Conservation (phyloP, 108 stramenopile genomes). For the Skeletonema tropicum region DNA sequence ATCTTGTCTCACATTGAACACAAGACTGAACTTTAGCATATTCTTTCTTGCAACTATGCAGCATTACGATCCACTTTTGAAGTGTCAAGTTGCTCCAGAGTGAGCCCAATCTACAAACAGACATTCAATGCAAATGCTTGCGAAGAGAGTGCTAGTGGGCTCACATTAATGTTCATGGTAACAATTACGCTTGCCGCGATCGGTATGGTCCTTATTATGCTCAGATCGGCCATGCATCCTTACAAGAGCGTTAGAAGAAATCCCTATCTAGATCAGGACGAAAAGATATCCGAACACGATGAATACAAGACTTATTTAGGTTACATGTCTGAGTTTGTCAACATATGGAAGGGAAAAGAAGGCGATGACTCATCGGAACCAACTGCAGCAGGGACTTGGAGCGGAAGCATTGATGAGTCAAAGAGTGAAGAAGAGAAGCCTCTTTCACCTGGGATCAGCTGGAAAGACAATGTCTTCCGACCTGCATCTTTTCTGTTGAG, state of each 20-base stretch:
- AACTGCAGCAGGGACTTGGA: slow-evolving; percentile 4
- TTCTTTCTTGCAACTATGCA: background rate
- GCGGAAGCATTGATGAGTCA: background rate
- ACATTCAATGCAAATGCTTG: slow-evolving; percentile 29
- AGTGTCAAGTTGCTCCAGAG: slow-evolving; percentile 20
- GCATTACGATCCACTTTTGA: slow-evolving; percentile 40
- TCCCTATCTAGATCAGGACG: background rate
- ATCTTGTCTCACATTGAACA: background rate
- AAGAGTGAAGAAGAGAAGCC: background rate
- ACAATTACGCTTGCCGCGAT: slow-evolving; percentile 6
- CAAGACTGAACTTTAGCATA: background rate
- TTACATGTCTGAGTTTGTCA: slow-evolving; percentile 37
- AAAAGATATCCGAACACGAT: slow-evolving; percentile 37
- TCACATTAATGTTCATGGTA: slow-evolving; percentile 20
- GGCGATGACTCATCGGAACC: slow-evolving; percentile 12
- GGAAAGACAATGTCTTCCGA: background rate
- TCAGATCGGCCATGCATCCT: slow-evolving; percentile 33
- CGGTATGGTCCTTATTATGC: slow-evolving; percentile 32
- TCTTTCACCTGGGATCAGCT: background rate
- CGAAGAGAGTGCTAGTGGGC: slow-evolving; percentile 14
- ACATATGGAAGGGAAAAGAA: slow-evolving; percentile 16
- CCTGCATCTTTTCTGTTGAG: background rate
- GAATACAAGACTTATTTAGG: slow-evolving; percentile 41
- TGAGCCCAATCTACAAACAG: slow-evolving; percentile 26
- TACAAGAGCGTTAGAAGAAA: slow-evolving; percentile 16